phyloP scores from a whole-genome alignment of 1,284 basidiomycete genomes.

The Cutaneotrichosporon daszewskae region DNA sequence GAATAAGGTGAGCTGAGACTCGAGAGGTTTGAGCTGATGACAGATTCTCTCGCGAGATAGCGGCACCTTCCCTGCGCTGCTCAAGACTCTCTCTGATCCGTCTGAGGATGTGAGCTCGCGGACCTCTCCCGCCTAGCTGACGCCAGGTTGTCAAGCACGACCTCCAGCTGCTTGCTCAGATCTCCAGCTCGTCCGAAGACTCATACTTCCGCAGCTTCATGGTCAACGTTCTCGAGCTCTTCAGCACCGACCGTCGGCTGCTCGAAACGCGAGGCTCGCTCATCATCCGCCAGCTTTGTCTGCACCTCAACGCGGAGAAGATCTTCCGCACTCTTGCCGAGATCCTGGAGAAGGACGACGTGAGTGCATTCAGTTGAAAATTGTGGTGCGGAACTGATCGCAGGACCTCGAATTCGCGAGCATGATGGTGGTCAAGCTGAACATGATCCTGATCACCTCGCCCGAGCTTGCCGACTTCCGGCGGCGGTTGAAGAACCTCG shows the following conservation, averaged over 20 bases:
- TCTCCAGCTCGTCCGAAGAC: conserved; percentile 83
- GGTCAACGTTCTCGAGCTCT: conserved; percentile 87
- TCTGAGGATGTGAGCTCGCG: conserved; percentile 98
- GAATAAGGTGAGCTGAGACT: conserved; percentile 67
- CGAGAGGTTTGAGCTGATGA: no score
- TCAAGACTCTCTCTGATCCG: conserved; percentile 93
- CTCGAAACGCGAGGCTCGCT: conserved; percentile 89
- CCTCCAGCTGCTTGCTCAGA: conserved; percentile 90
- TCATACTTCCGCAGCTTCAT: conserved; percentile 94
- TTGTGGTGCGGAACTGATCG: conserved; percentile 6
- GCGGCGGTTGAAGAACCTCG: conserved; percentile 83
- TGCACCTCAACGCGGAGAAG: conserved; percentile 89
- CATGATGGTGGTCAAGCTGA: conserved; percentile 94
- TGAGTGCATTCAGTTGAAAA: conserved; percentile 46
- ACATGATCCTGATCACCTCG: conserved; percentile 92
- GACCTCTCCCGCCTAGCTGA: no score
- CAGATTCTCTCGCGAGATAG: conserved; percentile 94
- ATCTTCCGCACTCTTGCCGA: conserved; percentile 96
- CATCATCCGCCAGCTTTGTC: conserved; percentile 91
- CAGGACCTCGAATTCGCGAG: conserved; percentile 95
- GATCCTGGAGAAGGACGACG: conserved; percentile 96
- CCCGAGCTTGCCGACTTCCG: conserved; percentile 92
- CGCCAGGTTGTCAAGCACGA: conserved; percentile 97
- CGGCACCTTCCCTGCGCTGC: conserved; percentile 87
- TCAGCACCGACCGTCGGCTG: conserved; percentile 86